A percentile compares a stretch with the other conserved stretches of the same genome.
Evolutionary conservation across 1,284 basidiomycete species (phyloP).

Genomic region (Leccinum solheimii): DNA sequence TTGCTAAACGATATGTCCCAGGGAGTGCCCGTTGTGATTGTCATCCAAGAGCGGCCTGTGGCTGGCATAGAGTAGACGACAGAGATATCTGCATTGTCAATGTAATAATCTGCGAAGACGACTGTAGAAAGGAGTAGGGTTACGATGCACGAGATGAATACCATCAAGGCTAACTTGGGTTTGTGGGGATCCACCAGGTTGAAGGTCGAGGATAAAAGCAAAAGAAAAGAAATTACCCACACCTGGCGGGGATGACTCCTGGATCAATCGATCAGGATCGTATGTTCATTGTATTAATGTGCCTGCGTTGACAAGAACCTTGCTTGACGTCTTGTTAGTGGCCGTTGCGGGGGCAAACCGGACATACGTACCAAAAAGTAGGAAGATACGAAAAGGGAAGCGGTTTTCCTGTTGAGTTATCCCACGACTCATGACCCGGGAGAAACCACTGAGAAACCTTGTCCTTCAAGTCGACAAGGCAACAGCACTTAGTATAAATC

Average conservation of each 20-base stretch:
- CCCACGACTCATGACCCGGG: no score
- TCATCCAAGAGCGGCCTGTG: constrained; percentile 14
- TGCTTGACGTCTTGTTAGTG: background rate
- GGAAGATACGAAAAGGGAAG: no score
- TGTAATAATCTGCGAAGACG: background rate
- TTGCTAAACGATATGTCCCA: constrained; percentile 14
- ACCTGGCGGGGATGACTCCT: background rate
- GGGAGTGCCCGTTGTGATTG: constrained; percentile 13
- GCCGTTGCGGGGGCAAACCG: background rate
- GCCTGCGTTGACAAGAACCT: background rate
- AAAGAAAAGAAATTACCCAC: background rate
- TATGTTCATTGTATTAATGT: no score
- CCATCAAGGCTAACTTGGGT: constrained; percentile 5
- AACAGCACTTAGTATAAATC: no score
- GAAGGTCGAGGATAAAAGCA: background rate
- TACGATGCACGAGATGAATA: constrained; percentile 4
- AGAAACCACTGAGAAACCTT: no score
- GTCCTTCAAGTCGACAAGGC: no score
- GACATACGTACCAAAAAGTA: no score
- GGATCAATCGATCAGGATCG: no score
- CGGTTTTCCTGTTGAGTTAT: no score
- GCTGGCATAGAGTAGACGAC: background rate
- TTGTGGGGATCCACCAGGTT: background rate
- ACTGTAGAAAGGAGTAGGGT: constrained; percentile 14
- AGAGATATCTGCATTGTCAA: background rate